These are phyloP conservation scores for Pestalotiopsis sp. DNA, from an alignment of 2,329 filamentous ascomycete species.

Conservation along the genomic window DNA sequence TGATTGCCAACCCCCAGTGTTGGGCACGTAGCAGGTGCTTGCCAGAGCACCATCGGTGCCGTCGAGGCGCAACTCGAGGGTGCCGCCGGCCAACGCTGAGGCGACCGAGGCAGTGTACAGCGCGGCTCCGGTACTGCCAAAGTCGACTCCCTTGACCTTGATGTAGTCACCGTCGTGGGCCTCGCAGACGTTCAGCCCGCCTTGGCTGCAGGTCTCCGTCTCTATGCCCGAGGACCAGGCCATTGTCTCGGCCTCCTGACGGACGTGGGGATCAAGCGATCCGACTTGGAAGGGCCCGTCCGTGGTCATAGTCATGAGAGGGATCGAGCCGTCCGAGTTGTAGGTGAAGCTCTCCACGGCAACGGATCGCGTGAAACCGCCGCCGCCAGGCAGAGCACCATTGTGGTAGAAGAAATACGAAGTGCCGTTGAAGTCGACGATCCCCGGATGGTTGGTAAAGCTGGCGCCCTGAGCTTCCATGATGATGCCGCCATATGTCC, in stretches of 20 bases:
- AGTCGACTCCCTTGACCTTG: conserved; percentile 34
- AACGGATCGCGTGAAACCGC: conserved; percentile 30
- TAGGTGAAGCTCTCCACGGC: conserved; percentile 30
- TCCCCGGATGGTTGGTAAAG: conserved; percentile 33
- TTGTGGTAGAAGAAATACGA: conserved; percentile 37
- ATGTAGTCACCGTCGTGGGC: conserved; percentile 34
- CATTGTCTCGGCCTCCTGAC: conserved; percentile 31
- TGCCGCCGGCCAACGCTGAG: conserved; percentile 25
- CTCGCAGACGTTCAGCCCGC: conserved; percentile 25
- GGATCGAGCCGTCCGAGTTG: conserved; percentile 31
- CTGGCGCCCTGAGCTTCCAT: conserved; percentile 29
- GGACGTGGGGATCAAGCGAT: conserved; percentile 28
- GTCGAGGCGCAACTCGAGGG: conserved; percentile 31
- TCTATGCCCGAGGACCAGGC: conserved; percentile 29
- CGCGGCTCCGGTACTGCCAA: conserved; percentile 26
- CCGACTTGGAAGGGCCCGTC: conserved; percentile 28
- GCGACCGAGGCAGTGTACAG: conserved; percentile 28
- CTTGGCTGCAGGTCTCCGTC: conserved; percentile 26
- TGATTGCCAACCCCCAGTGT: conserved; percentile 29
- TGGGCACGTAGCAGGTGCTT: conserved; percentile 28
- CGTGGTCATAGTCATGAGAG: conserved; percentile 28
- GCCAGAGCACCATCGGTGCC: conserved; percentile 26
- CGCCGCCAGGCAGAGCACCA: conserved; percentile 30
- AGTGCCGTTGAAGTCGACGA: conserved; percentile 30
- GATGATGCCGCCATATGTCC: conserved; percentile 31